phyloP scores from a whole-genome alignment of 805 yeast species.

The Yamadazyma paraphyllophila region DNA sequence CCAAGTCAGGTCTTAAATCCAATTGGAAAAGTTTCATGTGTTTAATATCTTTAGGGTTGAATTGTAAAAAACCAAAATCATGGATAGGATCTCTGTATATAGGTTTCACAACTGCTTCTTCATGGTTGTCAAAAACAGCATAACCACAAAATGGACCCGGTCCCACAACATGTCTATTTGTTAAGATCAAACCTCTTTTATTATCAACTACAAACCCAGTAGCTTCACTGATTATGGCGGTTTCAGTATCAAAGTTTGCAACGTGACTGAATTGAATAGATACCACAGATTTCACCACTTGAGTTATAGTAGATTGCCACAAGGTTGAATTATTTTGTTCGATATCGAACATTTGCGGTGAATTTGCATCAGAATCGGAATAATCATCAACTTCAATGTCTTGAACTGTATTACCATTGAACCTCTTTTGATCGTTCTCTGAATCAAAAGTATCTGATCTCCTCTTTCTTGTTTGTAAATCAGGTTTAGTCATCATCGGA shows the following conservation, averaged over 20 bases:
- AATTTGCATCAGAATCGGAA: constrained; percentile 1
- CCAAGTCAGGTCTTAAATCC: constrained; percentile 73
- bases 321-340: constrained; percentile 3
- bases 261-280: constrained; percentile 87
- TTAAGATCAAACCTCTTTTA: constrained; percentile 74
- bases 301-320: constrained; percentile 82
- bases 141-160: constrained; percentile 93
- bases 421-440: background rate
- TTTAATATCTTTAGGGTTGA: constrained; percentile 67
- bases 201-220: constrained; percentile 94
- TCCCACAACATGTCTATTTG: constrained; percentile 93
- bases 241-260: constrained; percentile 82
- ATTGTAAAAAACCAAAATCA: constrained; percentile 86
- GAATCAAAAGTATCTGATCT: background rate
- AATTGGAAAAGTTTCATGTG: constrained; percentile 71
- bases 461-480: background rate
- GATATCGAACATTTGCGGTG: background rate
- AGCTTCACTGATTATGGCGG: constrained; percentile 82
- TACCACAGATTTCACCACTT: constrained; percentile 82
- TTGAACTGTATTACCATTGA: background rate
- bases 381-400: background rate
- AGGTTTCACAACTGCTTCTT: constrained; percentile 83
- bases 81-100: constrained; percentile 93
- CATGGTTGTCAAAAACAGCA: constrained; percentile 91
- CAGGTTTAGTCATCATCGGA: background rate